Evolutionary conservation across 768 basidiomycete genomes (phyloP).

Genomic region (Termitomyces sp.): DNA sequence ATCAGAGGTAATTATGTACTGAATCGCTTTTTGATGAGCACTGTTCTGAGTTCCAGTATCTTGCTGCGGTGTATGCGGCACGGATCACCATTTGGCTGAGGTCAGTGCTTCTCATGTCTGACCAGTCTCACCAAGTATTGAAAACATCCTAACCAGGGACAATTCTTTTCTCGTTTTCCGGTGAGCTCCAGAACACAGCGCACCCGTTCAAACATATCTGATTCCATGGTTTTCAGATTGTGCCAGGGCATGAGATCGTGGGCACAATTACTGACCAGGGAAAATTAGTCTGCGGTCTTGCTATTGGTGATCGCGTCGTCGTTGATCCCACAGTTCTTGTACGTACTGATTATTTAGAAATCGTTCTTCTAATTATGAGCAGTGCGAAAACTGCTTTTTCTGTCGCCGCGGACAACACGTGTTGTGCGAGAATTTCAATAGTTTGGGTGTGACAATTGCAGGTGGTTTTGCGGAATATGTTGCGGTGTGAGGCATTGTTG

Average conservation of each 20-base stretch:
- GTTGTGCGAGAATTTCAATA: no score
- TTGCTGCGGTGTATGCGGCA: constrained; percentile 56
- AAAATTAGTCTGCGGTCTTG: constrained; percentile 53
- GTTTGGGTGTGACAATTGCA: no score
- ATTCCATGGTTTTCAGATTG: constrained; percentile 21
- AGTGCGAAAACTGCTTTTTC: constrained; percentile 56
- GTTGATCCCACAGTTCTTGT: constrained; percentile 49
- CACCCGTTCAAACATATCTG: neutral
- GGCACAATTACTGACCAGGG: constrained; percentile 23
- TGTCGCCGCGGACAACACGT: constrained; percentile 56
- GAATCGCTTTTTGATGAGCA: no score
- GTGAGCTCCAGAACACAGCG: constrained; percentile 21
- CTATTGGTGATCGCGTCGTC: constrained; percentile 58
- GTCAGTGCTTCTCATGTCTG: constrained; percentile 27
- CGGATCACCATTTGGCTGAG: constrained; percentile 46
- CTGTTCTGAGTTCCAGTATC: constrained; percentile 16
- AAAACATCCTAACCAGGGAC: constrained; percentile 31
- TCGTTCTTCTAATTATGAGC: constrained; percentile 1
- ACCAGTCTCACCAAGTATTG: neutral
- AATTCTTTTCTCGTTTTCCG: constrained; percentile 69
- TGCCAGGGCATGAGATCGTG: constrained; percentile 38
- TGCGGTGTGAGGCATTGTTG: no score
- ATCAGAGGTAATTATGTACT: no score
- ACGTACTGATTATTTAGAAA: neutral
- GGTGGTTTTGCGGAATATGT: no score